phyloP scores from a whole-genome alignment of 2,329 filamentous ascomycete genomes.

The Lizonia empirigonia region DNA sequence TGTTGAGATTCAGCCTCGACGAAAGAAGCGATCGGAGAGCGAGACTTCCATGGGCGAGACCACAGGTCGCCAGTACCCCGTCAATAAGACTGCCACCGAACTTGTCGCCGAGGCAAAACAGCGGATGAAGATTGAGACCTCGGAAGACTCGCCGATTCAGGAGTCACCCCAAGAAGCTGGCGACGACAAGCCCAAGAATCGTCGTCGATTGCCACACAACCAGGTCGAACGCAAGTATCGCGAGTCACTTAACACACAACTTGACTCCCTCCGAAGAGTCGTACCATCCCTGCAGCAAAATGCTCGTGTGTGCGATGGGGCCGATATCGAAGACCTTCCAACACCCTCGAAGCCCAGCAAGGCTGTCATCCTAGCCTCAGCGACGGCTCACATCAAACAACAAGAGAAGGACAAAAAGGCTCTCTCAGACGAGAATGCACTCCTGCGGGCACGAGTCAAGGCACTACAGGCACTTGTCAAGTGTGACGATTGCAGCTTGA shows the following conservation, averaged over 20 bases:
- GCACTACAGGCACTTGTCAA: slow-evolving; percentile 53
- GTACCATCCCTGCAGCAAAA: slow-evolving; percentile 50
- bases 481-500: slow-evolving; percentile 54
- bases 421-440: slow-evolving; percentile 47
- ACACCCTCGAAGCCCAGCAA: slow-evolving; percentile 52
- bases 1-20: slow-evolving; percentile 45
- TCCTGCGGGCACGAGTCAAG: slow-evolving; percentile 48
- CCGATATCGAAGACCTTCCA: slow-evolving; percentile 53
- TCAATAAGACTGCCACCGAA: slow-evolving; percentile 24
- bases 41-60: slow-evolving; percentile 36
- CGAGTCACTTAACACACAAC: slow-evolving; percentile 54
- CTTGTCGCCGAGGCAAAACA: slow-evolving; percentile 25
- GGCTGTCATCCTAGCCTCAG: slow-evolving; percentile 54
- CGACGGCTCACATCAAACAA: slow-evolving; percentile 55
- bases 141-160: slow-evolving; percentile 36
- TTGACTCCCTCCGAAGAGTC: slow-evolving; percentile 50
- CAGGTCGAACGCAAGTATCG: slow-evolving; percentile 56
- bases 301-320: slow-evolving; percentile 42
- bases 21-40: slow-evolving; percentile 47
- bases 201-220: slow-evolving; percentile 50
- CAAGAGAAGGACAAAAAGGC: slow-evolving; percentile 51
- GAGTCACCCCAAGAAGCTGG: slow-evolving; percentile 27
- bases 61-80: slow-evolving; percentile 36
- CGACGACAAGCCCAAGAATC: slow-evolving; percentile 42
- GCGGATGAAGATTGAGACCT: slow-evolving; percentile 42